Conservation (phyloP, 2,329 filamentous ascomycete species). For the Fusarium algeriense region DNA sequence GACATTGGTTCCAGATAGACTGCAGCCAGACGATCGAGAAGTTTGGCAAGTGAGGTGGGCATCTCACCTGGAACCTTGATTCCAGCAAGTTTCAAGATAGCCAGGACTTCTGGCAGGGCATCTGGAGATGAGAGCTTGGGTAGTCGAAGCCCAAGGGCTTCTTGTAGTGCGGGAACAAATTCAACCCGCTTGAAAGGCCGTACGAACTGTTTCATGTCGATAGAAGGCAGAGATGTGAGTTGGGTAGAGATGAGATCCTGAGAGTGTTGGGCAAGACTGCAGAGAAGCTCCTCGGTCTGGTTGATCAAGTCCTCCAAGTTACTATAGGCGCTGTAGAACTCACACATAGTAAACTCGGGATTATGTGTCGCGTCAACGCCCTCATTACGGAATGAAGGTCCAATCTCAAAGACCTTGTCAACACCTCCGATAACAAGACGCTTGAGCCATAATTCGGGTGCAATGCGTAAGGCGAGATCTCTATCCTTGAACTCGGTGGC, state of each 20-base stretch:
- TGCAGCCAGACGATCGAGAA: constrained; percentile 85
- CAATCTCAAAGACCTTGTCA: constrained; percentile 92
- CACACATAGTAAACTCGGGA: constrained; percentile 96
- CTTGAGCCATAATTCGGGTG: constrained; percentile 96
- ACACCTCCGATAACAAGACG: constrained; percentile 89
- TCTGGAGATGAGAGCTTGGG: constrained; percentile 70
- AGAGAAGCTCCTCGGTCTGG: constrained; percentile 80
- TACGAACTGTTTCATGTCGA: constrained; percentile 63
- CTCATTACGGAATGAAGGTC: constrained; percentile 92
- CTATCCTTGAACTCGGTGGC: constrained; percentile 81
- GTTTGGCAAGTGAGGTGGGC: constrained; percentile 67
- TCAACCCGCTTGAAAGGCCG: constrained; percentile 76
- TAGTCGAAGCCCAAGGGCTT: constrained; percentile 72
- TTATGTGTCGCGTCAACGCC: constrained; percentile 93
- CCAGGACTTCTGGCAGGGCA: constrained; percentile 69
- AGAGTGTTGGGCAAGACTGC: constrained; percentile 67
- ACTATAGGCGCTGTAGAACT: constrained; percentile 92
- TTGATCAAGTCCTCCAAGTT: constrained; percentile 80
- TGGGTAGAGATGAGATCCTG: constrained; percentile 59
- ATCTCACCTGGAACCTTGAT: constrained; percentile 75
- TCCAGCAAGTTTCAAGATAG: constrained; percentile 67
- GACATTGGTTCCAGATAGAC: constrained; percentile 84
- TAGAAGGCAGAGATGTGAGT: constrained; percentile 60
- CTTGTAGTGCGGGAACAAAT: constrained; percentile 84
- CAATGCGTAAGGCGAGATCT: constrained; percentile 83